Evolutionary conservation across 257 asterid species (phyloP).

Genomic region (Apocynum venetum): DNA sequence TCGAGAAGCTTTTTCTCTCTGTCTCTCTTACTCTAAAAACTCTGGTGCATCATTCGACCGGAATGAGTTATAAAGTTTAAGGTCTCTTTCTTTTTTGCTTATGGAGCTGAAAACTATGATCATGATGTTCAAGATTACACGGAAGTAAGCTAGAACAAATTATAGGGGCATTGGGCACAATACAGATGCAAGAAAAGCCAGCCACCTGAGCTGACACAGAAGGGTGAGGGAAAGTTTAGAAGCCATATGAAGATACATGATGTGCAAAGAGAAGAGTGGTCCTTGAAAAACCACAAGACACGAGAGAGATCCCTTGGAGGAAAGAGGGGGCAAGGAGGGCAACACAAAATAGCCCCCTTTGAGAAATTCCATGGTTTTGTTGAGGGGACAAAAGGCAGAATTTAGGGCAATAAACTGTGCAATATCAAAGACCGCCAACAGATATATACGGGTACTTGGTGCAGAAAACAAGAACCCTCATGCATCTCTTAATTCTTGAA

Average conservation of each 20-base stretch:
- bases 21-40: neutral
- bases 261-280: constrained; percentile 33
- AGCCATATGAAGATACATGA: constrained; percentile 23
- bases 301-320: constrained; percentile 69
- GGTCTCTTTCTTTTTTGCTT: constrained; percentile 19
- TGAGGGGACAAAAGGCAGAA: constrained; percentile 80
- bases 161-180: neutral
- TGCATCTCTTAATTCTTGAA: constrained; percentile 22
- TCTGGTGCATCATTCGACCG: constrained; percentile 1
- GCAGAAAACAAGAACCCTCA: constrained; percentile 41
- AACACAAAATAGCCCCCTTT: constrained; percentile 35
- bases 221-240: constrained; percentile 3
- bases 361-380: constrained; percentile 87
- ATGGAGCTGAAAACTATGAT: constrained; percentile 41
- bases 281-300: constrained; percentile 50
- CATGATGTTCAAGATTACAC: constrained; percentile 13
- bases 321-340: constrained; percentile 36
- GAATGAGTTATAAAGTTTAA: neutral
- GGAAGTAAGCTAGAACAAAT: neutral
- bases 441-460: constrained; percentile 32
- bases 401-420: constrained; percentile 49
- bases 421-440: constrained; percentile 42
- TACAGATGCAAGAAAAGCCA: neutral
- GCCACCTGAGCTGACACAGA: neutral
- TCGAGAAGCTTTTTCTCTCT: constrained; percentile 5